Conservation (phyloP, 371 early-diverging fungal species). For the Batkoa obscura region DNA sequence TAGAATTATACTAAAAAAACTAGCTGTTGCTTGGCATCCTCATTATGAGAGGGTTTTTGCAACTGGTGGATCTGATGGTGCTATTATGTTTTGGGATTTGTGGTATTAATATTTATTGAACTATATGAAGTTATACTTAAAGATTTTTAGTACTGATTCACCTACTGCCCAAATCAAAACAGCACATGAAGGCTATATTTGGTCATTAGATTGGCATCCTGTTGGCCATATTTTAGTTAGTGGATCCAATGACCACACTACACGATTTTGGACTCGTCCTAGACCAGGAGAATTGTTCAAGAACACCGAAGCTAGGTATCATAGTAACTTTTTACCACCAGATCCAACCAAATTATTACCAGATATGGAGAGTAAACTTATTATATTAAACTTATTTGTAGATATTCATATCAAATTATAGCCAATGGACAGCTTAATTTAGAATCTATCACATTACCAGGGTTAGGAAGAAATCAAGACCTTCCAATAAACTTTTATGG, state of each 20-base stretch:
- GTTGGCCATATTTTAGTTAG: conserved; percentile 93
- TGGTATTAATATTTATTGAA: conserved; percentile 19
- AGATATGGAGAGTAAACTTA: background rate
- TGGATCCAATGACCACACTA: conserved; percentile 94
- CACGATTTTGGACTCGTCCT: conserved; percentile 96
- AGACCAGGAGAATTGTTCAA: conserved; percentile 66
- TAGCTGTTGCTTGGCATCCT: conserved; percentile 93
- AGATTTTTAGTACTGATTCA: conserved; percentile 25
- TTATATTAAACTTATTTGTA: background rate
- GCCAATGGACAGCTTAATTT: background rate
- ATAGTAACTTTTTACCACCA: background rate
- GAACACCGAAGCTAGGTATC: background rate
- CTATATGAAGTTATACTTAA: background rate
- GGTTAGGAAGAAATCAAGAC: background rate
- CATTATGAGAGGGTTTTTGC: conserved; percentile 80
- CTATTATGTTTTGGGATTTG: conserved; percentile 82
- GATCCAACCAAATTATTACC: background rate
- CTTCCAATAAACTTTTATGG: background rate
- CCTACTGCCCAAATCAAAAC: conserved; percentile 58
- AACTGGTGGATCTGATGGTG: conserved; percentile 90
- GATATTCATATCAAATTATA: background rate
- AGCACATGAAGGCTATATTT: conserved; percentile 92
- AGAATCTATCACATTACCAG: background rate
- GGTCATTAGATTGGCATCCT: conserved; percentile 99
- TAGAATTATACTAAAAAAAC: background rate